Percentiles rank a stretch among this genome's conserved stretches.
Evolutionary conservation across 768 basidiomycete genomes (phyloP).

Genomic region (Boletus subparvulus): DNA sequence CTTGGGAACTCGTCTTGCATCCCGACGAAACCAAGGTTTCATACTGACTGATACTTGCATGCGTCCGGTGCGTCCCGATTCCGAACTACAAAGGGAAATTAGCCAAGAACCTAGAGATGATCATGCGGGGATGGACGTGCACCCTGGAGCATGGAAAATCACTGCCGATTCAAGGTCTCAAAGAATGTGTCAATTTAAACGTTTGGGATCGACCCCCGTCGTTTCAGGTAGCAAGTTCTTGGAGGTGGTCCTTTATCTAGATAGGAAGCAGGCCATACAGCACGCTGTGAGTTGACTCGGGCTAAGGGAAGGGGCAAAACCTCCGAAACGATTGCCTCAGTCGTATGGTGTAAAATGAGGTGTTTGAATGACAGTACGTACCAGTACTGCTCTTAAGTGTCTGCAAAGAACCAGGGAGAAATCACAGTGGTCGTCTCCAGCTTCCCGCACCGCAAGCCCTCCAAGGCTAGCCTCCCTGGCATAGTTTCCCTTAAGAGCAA

Average conservation of each 20-base stretch:
- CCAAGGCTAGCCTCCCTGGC: conserved; percentile 50
- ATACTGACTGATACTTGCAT: not conserved
- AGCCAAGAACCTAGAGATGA: not conserved
- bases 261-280: not conserved
- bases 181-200: not conserved
- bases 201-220: not conserved
- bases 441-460: conserved; percentile 73
- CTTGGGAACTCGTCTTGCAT: not conserved
- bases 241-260: too few relatives aligned
- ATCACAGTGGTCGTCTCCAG: conserved; percentile 63
- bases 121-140: too few relatives aligned
- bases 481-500: conserved; percentile 56
- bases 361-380: too few relatives aligned
- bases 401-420: conserved; percentile 30
- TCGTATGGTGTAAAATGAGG: too few relatives aligned
- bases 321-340: not conserved
- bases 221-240: not conserved
- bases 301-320: too few relatives aligned
- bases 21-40: not conserved
- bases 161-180: not conserved
- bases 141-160: not conserved
- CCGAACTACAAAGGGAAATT: not conserved
- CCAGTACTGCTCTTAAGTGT: too few relatives aligned
- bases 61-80: too few relatives aligned
- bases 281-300: not conserved